Percentiles rank a stretch among this genome's conserved stretches.
Conservation (phyloP, 768 basidiomycete genomes). For the Boletellus emodensis region DNA sequence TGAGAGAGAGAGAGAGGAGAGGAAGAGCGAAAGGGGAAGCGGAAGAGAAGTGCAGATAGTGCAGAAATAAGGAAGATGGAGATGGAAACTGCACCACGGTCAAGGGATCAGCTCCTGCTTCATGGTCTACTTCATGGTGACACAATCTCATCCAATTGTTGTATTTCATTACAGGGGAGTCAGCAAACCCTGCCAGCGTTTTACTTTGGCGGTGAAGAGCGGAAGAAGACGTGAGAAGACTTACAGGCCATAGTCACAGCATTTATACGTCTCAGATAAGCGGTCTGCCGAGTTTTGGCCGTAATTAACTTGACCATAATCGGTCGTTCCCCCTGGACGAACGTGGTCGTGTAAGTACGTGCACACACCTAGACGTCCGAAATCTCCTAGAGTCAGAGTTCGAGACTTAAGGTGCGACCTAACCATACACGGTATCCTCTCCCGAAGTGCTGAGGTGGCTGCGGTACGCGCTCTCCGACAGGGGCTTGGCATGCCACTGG, state of each 20-base stretch:
- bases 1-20: conserved; percentile 8
- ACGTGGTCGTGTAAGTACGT: neutral
- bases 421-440: conserved; percentile 5
- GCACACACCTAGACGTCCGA: neutral
- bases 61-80: too few species aligned
- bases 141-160: conserved; percentile 8
- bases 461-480: too few species aligned
- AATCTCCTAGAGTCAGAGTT: neutral
- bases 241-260: neutral
- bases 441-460: neutral
- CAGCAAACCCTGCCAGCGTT: conserved; percentile 6
- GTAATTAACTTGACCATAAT: conserved; percentile 13
- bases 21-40: neutral
- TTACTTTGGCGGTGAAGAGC: conserved; percentile 11
- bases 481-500: too few species aligned
- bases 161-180: conserved; percentile 10
- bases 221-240: conserved; percentile 19
- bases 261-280: conserved; percentile 10
- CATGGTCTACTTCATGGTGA: conserved; percentile 3
- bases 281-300: neutral
- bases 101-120: conserved; percentile 1
- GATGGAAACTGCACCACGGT: conserved; percentile 12
- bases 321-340: neutral
- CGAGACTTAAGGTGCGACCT: neutral
- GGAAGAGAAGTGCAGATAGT: neutral